Evolutionary conservation across 441 rosid genomes (phyloP).

Genomic region (Euphorbia schlechtendalii): DNA sequence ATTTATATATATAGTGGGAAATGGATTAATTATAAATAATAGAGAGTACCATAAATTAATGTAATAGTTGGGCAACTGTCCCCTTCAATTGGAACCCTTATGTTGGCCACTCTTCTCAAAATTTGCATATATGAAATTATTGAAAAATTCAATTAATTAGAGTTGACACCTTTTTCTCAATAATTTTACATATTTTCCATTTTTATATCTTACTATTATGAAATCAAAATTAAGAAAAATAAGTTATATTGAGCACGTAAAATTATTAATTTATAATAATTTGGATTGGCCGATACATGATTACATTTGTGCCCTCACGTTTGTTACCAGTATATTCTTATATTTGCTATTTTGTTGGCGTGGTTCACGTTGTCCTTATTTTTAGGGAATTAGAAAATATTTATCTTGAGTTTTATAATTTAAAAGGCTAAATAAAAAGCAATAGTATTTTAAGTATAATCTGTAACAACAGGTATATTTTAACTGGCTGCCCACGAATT

Average conservation of each 20-base stretch:
- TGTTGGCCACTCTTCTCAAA: slow-evolving; percentile 26
- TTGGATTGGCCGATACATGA: background rate
- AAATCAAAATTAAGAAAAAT: too few species aligned
- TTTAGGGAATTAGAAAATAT: too few species aligned
- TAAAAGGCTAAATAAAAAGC: too few species aligned
- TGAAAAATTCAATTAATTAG: too few species aligned
- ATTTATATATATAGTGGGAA: background rate
- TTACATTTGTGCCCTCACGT: slow-evolving; percentile 1
- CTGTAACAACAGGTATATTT: too few species aligned
- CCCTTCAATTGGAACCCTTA: slow-evolving; percentile 22
- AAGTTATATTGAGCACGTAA: background rate
- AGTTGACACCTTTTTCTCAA: too few species aligned
- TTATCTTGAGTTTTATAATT: too few species aligned
- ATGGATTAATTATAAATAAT: slow-evolving; percentile 1
- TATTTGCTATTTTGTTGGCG: background rate
- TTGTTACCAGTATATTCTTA: background rate
- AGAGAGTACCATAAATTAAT: background rate
- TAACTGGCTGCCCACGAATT: too few species aligned
- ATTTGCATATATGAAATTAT: too few species aligned
- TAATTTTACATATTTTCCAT: too few species aligned
- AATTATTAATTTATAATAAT: background rate
- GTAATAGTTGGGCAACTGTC: slow-evolving; percentile 16
- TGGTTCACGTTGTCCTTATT: background rate
- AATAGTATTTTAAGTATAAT: too few species aligned
- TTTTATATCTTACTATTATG: too few species aligned